Conservation (phyloP, 106 monocot species). For the Dendrobium catenatum region DNA sequence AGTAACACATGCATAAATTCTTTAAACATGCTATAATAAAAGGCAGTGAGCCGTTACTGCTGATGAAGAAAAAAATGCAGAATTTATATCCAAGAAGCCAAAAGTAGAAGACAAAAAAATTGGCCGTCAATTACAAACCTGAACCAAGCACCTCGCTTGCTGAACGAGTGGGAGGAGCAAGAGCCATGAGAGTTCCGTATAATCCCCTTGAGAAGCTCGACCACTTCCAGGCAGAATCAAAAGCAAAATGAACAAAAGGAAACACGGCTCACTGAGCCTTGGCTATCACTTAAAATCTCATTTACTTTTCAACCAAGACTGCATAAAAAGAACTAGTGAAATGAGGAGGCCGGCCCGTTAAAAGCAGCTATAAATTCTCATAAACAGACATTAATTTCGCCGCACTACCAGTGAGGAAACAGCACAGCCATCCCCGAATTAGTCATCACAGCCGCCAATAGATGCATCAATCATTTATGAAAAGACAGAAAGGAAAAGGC, state of each 20-base stretch:
- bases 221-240: background rate
- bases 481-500: background rate
- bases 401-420: background rate
- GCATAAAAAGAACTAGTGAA: background rate
- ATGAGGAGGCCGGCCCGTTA: background rate
- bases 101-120: background rate
- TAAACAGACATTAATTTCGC: background rate
- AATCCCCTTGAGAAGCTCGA: background rate
- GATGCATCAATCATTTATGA: conserved; percentile 1
- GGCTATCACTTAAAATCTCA: background rate
- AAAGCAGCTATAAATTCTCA: conserved; percentile 3
- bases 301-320: background rate
- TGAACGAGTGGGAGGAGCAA: background rate
- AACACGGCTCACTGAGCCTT: background rate
- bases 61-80: background rate
- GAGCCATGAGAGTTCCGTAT: background rate
- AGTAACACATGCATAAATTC: no score
- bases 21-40: no score
- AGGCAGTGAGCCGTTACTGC: background rate
- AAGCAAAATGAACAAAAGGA: background rate
- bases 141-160: background rate
- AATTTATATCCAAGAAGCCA: background rate
- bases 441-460: background rate
- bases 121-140: background rate
- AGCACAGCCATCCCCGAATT: background rate